A percentile compares a stretch with the other conserved stretches of the same genome.
phyloP scores from a whole-genome alignment of 257 asterid species.

The Handroanthus guayacan region DNA sequence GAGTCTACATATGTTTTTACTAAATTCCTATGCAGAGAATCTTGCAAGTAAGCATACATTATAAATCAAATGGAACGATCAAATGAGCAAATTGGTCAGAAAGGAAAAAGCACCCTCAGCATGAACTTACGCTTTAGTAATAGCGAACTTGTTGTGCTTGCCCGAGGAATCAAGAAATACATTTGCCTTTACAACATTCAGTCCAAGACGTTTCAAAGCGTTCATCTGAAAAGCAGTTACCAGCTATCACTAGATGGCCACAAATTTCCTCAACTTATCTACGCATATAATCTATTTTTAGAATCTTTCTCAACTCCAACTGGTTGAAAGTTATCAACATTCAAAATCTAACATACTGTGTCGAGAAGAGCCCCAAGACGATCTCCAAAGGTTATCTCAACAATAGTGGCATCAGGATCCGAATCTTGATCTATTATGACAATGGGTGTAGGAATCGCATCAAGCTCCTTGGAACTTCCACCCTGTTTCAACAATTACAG shows the following conservation, averaged over 20 bases:
- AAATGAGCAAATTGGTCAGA: slow-evolving; percentile 8
- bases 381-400: slow-evolving; percentile 93
- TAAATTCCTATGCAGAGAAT: background rate
- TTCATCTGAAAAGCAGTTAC: slow-evolving; percentile 70
- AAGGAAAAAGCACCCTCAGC: slow-evolving; percentile 5
- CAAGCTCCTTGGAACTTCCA: slow-evolving; percentile 66
- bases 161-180: slow-evolving; percentile 96
- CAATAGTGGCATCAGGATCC: slow-evolving; percentile 87
- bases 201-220: slow-evolving; percentile 84
- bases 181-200: slow-evolving; percentile 91
- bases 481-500: slow-evolving; percentile 56
- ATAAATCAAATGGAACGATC: slow-evolving; percentile 14
- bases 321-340: background rate
- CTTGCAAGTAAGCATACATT: slow-evolving; percentile 5
- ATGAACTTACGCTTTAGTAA: slow-evolving; percentile 79
- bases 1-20: background rate
- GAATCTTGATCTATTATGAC: slow-evolving; percentile 93
- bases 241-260: slow-evolving; percentile 36
- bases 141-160: slow-evolving; percentile 89
- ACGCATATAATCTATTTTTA: slow-evolving; percentile 9
- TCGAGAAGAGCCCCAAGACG: slow-evolving; percentile 97
- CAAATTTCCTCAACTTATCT: slow-evolving; percentile 14
- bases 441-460: slow-evolving; percentile 70
- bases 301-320: background rate
- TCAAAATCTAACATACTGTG: slow-evolving; percentile 56